Evolutionary conservation across 345 rosid species (phyloP), one percentile per base, ranked within the genome.

Genomic region (Cochlearia excelsa): DNA sequence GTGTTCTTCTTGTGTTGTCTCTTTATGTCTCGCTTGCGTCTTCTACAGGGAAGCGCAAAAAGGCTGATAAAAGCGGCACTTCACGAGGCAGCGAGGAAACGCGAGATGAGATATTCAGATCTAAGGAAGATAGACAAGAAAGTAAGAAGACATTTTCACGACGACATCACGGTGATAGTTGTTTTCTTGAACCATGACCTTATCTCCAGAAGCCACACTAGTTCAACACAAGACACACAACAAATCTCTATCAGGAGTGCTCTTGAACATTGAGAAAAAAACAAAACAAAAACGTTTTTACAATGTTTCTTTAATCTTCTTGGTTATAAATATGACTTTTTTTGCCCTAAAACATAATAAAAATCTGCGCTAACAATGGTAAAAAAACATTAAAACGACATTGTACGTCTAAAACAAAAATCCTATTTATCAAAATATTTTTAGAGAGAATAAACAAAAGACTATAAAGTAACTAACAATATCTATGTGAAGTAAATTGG

Each of bases 71-170:
- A 84, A 74, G 91, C 91, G 4, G 98, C 98, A 8, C 81, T 87
- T 10, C 89, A 81, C 9, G 98, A 84, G 82, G 98, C 98, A 6
- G 96, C 98, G 0, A 77, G 80, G 73, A 91, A 84, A 69, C 68
- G 98, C 38, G 91, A 91, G 63, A 82, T 84, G 95, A 68, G 91
- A 75, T 91, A 87, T 73, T 88, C 98, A 3, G 96, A 87, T 79
- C 82, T 87, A 23, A 73, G 78, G 57, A 91, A 85, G 78, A 82
- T 87, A 23, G 92, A 85, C 75, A 87, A 80, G 85, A 81, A 81
- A 71, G 98, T 91, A 35, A 87, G 95, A 31, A 91, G 95, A 5
- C 94, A 87, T 75, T 91, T 91, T 65, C 98, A 91, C 4, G 98
- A 91, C n/a, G 98, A 87, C 67, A 82, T 91, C 69, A 87, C 98